Conservation (phyloP, 768 basidiomycete genomes). For the Boletus speciosus region DNA sequence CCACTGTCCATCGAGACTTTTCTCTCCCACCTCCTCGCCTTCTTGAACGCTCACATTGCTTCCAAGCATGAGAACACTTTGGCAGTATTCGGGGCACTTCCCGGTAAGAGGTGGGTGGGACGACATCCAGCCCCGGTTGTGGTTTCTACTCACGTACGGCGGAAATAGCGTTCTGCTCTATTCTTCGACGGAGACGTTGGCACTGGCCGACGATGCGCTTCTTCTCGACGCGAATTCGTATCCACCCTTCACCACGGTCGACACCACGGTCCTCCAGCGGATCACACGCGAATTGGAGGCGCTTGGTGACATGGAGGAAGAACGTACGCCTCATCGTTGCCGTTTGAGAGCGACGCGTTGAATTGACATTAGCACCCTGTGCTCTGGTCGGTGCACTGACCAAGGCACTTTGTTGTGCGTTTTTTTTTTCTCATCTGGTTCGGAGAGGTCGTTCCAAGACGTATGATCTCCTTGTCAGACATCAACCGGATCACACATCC, state of each 20-base stretch:
- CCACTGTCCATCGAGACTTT: constrained; percentile 68
- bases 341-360: constrained; percentile 1
- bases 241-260: constrained; percentile 76
- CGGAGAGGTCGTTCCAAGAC: not conserved
- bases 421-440: not conserved
- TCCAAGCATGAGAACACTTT: constrained; percentile 88
- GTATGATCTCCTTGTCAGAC: constrained; percentile 44
- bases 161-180: constrained; percentile 68
- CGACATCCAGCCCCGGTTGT: not conserved
- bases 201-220: constrained; percentile 33
- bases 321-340: constrained; percentile 27
- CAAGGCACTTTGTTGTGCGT: constrained; percentile 87
- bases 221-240: constrained; percentile 75
- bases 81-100: constrained; percentile 87
- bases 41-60: constrained; percentile 91
- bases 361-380: constrained; percentile 44
- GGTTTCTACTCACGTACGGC: not conserved
- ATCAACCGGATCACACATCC: constrained; percentile 55
- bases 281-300: constrained; percentile 62
- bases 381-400: constrained; percentile 86
- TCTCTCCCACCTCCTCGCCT: constrained; percentile 81
- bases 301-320: constrained; percentile 46
- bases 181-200: constrained; percentile 53
- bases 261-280: constrained; percentile 58
- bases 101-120: constrained; percentile 67